phyloP scores from a whole-genome alignment of 176 grass and related monocot species.

The Phoenix roebelenii region DNA sequence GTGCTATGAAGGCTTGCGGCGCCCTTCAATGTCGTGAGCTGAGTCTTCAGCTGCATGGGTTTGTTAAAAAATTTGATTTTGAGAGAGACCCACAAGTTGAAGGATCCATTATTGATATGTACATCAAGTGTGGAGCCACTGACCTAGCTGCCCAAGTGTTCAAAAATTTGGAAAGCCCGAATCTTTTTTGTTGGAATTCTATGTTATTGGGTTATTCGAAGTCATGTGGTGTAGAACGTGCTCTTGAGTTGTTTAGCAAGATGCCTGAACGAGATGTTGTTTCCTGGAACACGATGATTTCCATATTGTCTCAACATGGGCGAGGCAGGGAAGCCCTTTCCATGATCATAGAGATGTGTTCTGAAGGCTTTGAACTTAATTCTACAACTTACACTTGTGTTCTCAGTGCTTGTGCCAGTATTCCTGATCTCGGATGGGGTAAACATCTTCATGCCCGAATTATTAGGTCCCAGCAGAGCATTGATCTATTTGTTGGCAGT shows the following conservation, averaged over 20 bases:
- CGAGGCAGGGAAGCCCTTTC: slow-evolving; percentile 43
- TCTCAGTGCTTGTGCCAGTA: slow-evolving; percentile 66
- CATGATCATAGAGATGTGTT: slow-evolving; percentile 56
- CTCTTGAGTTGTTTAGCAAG: slow-evolving; percentile 56
- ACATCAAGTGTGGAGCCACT: slow-evolving; percentile 52
- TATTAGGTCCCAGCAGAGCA: slow-evolving; percentile 35
- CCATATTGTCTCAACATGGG: slow-evolving; percentile 44
- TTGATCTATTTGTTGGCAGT: slow-evolving; percentile 72
- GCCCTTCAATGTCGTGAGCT: slow-evolving; percentile 37
- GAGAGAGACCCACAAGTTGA: slow-evolving; percentile 40
- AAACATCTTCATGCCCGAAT: slow-evolving; percentile 72
- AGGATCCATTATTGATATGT: slow-evolving; percentile 66
- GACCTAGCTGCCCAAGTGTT: slow-evolving; percentile 56
- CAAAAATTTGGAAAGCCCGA: slow-evolving; percentile 31
- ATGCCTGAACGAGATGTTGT: slow-evolving; percentile 75
- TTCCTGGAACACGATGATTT: slow-evolving; percentile 89
- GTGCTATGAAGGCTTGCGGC: slow-evolving; percentile 59
- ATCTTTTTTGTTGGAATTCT: slow-evolving; percentile 66
- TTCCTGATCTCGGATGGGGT: slow-evolving; percentile 48
- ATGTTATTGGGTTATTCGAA: slow-evolving; percentile 59
- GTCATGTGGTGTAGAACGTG: slow-evolving; percentile 31
- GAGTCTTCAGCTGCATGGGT: slow-evolving; percentile 54
- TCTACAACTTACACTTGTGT: slow-evolving; percentile 80
- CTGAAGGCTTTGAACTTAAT: slow-evolving; percentile 49
- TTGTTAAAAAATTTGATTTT: slow-evolving; percentile 54